These are phyloP conservation scores for Plasmopara viticola DNA, from an alignment of 352 stramenopile genomes.

Conservation along the genomic window DNA sequence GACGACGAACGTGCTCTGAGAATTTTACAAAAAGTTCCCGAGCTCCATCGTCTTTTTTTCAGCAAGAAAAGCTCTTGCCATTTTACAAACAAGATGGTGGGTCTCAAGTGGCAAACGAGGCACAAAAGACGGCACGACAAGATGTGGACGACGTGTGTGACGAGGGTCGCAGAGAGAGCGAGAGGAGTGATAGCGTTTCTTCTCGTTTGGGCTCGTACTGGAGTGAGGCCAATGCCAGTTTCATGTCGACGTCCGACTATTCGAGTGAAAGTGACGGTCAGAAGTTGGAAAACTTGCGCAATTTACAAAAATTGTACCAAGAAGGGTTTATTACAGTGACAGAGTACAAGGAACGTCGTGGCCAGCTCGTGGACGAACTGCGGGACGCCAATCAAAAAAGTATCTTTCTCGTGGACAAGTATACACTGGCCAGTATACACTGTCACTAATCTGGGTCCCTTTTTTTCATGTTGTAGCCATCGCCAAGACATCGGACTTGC, in stretches of 20 bases:
- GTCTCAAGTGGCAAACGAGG: conserved; percentile 13
- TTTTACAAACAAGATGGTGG: conserved; percentile 2
- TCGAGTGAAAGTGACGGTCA: conserved; percentile 31
- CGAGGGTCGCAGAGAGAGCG: not conserved
- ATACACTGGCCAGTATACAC: not conserved
- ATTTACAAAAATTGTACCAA: conserved; percentile 66
- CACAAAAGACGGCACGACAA: conserved; percentile 22
- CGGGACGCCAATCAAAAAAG: conserved; percentile 51
- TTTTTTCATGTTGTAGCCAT: conserved; percentile 30
- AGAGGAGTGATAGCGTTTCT: conserved; percentile 12
- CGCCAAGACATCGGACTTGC: conserved; percentile 51
- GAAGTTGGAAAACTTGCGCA: conserved; percentile 56
- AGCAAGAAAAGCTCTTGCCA: not conserved
- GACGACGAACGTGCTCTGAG: conserved; percentile 31
- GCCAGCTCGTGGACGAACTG: conserved; percentile 61
- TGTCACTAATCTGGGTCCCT: conserved; percentile 6
- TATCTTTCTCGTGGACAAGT: not conserved
- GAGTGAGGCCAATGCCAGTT: not conserved
- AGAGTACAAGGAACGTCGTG: conserved; percentile 62
- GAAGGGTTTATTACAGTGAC: conserved; percentile 80
- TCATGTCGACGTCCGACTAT: conserved; percentile 8
- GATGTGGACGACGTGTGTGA: conserved; percentile 6
- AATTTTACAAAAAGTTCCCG: conserved; percentile 31
- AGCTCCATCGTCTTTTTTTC: conserved; percentile 21
- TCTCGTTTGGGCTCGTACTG: conserved; percentile 19